Evolutionary conservation across 192 early-diverging fungal genomes (phyloP).

Genomic region (Umbelopsis vinacea): DNA sequence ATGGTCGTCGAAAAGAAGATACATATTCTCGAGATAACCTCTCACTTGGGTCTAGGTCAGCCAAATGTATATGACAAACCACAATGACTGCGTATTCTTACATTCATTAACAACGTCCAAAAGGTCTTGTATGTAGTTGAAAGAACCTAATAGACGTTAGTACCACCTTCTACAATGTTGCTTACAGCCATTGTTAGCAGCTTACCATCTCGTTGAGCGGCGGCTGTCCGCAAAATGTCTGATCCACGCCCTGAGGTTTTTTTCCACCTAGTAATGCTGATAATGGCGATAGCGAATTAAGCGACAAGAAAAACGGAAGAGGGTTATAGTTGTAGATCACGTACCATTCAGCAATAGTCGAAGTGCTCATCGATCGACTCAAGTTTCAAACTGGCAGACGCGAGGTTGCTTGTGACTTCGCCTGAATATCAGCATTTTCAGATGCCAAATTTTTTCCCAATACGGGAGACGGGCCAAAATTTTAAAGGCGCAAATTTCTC

Average conservation of each 20-base stretch:
- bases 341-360: not conserved
- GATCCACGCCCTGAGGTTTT: not conserved
- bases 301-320: not conserved
- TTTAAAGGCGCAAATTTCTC: too few species aligned
- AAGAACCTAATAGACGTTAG: not conserved
- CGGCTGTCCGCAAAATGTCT: not conserved
- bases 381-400: too few species aligned
- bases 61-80: too few species aligned
- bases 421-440: too few species aligned
- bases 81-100: not conserved
- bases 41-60: not conserved
- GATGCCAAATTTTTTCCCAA: not conserved
- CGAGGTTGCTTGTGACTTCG: not conserved
- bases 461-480: too few species aligned
- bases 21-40: not conserved
- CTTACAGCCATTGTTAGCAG: not conserved
- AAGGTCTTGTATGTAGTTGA: not conserved
- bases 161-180: not conserved
- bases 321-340: too few species aligned
- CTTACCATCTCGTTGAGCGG: conserved; percentile 18
- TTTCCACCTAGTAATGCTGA: conserved; percentile 1
- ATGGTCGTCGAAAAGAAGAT: not conserved
- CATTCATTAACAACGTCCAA: not conserved
- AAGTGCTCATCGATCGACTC: not conserved
- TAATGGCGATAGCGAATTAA: not conserved